A percentile compares a stretch with the other conserved stretches of the same genome.
Conservation (phyloP, 2,329 filamentous ascomycete species). For the Stachybotrys chlorohalonatus region DNA sequence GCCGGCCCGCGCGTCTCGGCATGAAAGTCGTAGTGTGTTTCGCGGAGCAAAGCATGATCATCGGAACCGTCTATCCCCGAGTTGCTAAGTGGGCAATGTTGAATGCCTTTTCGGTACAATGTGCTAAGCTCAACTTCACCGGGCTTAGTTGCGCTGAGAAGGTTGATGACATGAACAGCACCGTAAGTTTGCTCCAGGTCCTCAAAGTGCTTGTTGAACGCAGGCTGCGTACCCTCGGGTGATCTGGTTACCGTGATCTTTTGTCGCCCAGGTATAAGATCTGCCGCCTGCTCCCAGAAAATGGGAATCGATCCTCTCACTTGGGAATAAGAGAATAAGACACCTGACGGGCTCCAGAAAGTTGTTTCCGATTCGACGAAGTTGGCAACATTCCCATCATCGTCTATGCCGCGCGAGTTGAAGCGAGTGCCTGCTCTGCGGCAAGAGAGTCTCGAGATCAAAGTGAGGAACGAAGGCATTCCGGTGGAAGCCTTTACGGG, state of each 20-base stretch:
- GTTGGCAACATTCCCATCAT: constrained; percentile 94
- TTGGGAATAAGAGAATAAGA: constrained; percentile 90
- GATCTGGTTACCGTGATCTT: constrained; percentile 90
- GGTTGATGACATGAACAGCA: constrained; percentile 83
- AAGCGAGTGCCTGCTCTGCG: constrained; percentile 87
- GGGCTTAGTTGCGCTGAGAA: constrained; percentile 82
- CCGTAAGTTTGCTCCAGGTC: constrained; percentile 81
- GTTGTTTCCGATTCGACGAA: constrained; percentile 97
- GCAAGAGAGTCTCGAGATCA: constrained; percentile 89
- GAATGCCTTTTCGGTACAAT: constrained; percentile 70
- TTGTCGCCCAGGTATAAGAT: constrained; percentile 82
- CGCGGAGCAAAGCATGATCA: constrained; percentile 66
- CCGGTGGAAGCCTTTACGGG: constrained; percentile 62
- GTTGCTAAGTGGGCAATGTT: constrained; percentile 61
- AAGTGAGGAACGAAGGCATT: constrained; percentile 72
- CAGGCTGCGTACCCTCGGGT: constrained; percentile 81
- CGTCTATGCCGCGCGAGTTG: constrained; percentile 94
- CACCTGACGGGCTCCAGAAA: constrained; percentile 70
- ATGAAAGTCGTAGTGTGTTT: constrained; percentile 93
- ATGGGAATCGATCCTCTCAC: constrained; percentile 87
- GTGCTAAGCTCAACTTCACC: constrained; percentile 78
- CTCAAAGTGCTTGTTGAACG: constrained; percentile 92
- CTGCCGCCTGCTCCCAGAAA: constrained; percentile 93
- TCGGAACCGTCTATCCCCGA: constrained; percentile 41
- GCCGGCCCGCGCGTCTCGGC: constrained; percentile 80